A percentile compares a stretch with the other conserved stretches of the same genome.
Evolutionary conservation across 2,329 filamentous ascomycete species (phyloP).

Genomic region (Botrytis fabae): DNA sequence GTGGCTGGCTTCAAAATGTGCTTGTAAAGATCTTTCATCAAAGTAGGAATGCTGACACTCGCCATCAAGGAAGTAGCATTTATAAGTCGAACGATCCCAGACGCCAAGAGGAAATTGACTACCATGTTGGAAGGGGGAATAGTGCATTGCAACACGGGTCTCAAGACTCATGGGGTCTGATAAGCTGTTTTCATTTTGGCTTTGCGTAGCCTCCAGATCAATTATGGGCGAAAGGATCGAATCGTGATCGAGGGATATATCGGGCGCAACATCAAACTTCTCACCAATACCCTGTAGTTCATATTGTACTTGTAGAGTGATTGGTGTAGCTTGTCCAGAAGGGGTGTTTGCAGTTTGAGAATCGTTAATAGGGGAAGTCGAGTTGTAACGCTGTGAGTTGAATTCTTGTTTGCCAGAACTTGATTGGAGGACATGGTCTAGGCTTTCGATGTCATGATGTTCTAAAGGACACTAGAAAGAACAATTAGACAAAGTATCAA

Average conservation of each 20-base stretch:
- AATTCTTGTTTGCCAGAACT: conserved; percentile 10
- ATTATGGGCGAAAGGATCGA: conserved; percentile 23
- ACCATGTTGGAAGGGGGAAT: conserved; percentile 30
- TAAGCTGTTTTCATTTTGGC: conserved; percentile 11
- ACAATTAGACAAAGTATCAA: conserved; percentile 11
- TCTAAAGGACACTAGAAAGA: conserved; percentile 35
- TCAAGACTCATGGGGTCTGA: conserved; percentile 19
- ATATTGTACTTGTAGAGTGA: conserved; percentile 18
- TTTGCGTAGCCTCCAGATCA: conserved; percentile 22
- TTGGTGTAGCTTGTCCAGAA: conserved; percentile 22
- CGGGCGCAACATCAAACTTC: conserved; percentile 1
- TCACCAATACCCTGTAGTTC: conserved; percentile 34
- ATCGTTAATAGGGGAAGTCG: conserved; percentile 17
- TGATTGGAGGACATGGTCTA: conserved; percentile 28
- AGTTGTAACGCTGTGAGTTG: not conserved
- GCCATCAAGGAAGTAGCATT: conserved; percentile 30
- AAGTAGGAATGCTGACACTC: conserved; percentile 29
- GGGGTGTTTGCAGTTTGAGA: conserved; percentile 25
- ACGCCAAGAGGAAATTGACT: conserved; percentile 33
- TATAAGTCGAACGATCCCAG: conserved; percentile 23
- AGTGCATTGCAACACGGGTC: conserved; percentile 1
- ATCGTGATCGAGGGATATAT: not conserved
- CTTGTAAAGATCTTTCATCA: conserved; percentile 29
- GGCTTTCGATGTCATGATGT: conserved; percentile 37
- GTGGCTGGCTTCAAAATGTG: conserved; percentile 35